phyloP scores from a whole-genome alignment of 768 basidiomycete genomes.

The Chalciporus chontae region DNA sequence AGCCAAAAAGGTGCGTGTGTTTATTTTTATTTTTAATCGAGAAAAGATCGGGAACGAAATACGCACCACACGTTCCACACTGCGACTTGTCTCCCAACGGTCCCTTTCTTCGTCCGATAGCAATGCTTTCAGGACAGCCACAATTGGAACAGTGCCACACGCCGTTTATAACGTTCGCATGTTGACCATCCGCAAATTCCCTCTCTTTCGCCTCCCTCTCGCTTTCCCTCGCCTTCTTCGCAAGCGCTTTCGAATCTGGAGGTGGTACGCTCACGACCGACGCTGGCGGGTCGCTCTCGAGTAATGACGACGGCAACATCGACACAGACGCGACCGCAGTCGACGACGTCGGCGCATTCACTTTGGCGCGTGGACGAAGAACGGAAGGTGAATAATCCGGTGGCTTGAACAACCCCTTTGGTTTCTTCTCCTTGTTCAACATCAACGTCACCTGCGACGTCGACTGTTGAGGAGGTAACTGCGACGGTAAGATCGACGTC shows the following conservation, averaged over 20 bases:
- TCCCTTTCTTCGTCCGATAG: constrained; percentile 83
- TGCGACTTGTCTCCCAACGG: constrained; percentile 87
- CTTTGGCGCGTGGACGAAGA: constrained; percentile 56
- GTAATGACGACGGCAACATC: constrained; percentile 48
- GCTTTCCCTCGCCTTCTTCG: constrained; percentile 67
- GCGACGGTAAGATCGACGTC: constrained; percentile 45
- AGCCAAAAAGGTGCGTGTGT: constrained; percentile 2
- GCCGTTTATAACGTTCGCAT: constrained; percentile 76
- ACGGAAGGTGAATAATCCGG: constrained; percentile 55
- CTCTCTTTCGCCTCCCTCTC: constrained; percentile 82
- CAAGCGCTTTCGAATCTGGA: constrained; percentile 47
- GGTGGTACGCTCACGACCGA: constrained; percentile 29
- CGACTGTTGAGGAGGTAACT: constrained; percentile 40
- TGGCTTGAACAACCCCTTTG: constrained; percentile 70
- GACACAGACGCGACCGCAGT: constrained; percentile 64
- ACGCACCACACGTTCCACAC: constrained; percentile 89
- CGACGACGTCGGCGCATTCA: constrained; percentile 57
- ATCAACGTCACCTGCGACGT: constrained; percentile 33
- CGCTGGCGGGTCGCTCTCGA: constrained; percentile 58
- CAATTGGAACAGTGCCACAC: constrained; percentile 96
- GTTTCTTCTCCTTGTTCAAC: constrained; percentile 60
- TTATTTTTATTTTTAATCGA: too few species aligned
- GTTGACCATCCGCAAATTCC: constrained; percentile 80
- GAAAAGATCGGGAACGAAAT: not conserved
- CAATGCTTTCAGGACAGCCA: constrained; percentile 84